Base-by-base conservation (phyloP, 768 basidiomycete genomes). In the Phylloporus sp. region DNA sequence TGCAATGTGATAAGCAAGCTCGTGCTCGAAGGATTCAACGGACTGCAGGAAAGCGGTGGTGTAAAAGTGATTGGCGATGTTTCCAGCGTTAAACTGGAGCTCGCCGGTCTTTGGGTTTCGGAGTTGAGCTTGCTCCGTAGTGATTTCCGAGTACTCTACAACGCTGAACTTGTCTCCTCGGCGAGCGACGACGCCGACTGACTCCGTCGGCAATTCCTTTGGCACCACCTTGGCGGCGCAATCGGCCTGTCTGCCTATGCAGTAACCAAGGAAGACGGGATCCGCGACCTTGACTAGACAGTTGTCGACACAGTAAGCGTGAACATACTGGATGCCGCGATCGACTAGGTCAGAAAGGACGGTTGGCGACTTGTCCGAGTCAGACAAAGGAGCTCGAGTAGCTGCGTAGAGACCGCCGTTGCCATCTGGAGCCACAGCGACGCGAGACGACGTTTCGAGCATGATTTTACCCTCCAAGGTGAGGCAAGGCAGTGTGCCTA, bases 51-150 rank as follows among this genome's bases (percentile, higher is more conserved):
- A 98, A 21, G 74, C 66, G 26, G 86, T 86, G 32, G 93, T 93
- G 72, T 96, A 99, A 70, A 97, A 96, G 68, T 99, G 96, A 69
- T 98, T 98, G 59, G 79, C 96, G 63, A 99, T 98, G 70, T 99
- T 99, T 28, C 80, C 96, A 6, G 95, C 95, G 48, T 93, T 80
- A 82, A 93, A 98, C 20, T 80, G 70, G 43, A 99, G 79, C 46
- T 92, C 84, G 44, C 84, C 88, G 3, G 80, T 78, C 44, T 77
- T 69, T 10, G 80, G 51, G 52, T 86, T 79, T 36, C 83, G 83
- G 50, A 77, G 73, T 62, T 90, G 88, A 4, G 94, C 82, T 65
- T 95, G 90, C 56, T 88, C 90, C 54, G 79, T 74, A 8, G 88
- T 80, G 60, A 99, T 90, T 66, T 99, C 96, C 5, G 92, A 95